Evolutionary conservation across 257 asterid species (phyloP).

Genomic region (Fraxinus pennsylvanica): DNA sequence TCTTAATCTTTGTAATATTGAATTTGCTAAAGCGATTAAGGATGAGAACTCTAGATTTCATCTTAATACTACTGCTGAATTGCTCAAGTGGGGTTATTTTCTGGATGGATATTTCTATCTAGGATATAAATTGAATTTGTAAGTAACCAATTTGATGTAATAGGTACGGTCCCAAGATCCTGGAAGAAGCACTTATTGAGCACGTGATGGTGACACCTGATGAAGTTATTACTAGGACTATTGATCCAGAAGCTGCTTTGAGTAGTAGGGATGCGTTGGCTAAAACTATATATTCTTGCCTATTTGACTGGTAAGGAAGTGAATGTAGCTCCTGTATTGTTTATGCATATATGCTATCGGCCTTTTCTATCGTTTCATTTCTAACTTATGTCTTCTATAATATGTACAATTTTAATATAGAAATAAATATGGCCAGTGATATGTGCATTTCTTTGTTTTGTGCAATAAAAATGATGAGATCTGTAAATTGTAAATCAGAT

Average conservation of each 20-base stretch:
- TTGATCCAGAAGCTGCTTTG: conserved; percentile 90
- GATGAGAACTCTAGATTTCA: conserved; percentile 90
- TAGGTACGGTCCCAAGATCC: conserved; percentile 90
- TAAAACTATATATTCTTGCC: conserved; percentile 81
- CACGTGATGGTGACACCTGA: conserved; percentile 99
- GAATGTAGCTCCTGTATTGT: background rate
- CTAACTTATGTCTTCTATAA: conserved; percentile 24
- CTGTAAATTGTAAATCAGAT: too few relatives aligned
- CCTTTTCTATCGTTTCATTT: conserved; percentile 17
- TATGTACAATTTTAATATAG: too few relatives aligned
- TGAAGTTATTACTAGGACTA: conserved; percentile 92
- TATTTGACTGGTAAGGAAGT: conserved; percentile 75
- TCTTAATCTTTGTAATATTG: conserved; percentile 93
- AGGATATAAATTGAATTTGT: conserved; percentile 8
- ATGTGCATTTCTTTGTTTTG: too few relatives aligned
- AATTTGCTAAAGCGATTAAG: conserved; percentile 87
- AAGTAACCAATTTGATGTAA: conserved; percentile 31
- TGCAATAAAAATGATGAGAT: too few relatives aligned
- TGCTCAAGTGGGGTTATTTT: conserved; percentile 63
- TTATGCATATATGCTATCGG: background rate
- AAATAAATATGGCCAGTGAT: too few relatives aligned
- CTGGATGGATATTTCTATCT: conserved; percentile 16
- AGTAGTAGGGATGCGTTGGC: conserved; percentile 97
- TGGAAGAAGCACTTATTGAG: conserved; percentile 89
- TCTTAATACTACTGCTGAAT: conserved; percentile 77